Evolutionary conservation across 108 stramenopile species (phyloP), one percentile per base, ranked within the genome.

Genomic region (Halocafeteria seosinensis): DNA sequence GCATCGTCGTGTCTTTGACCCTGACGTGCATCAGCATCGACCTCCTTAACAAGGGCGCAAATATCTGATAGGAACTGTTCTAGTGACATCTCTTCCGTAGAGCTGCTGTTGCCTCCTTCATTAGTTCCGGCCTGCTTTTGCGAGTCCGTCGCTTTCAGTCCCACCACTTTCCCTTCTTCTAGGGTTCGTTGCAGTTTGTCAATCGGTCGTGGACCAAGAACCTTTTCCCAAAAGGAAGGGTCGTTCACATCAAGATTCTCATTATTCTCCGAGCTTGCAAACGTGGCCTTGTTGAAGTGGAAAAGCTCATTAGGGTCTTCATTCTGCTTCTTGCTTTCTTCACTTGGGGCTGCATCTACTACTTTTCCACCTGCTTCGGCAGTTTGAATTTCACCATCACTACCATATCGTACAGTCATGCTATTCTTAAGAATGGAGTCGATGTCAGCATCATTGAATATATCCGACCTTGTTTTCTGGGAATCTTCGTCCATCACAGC

Each of bases 211-310:
- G 42, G 42, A 3, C 75, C 75, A 2, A 76, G 70, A 12, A 76
- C 75, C 60, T 83, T 80, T 29, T 77, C 72, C 94, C 94, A 96
- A 72, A 95, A 96, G 23, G 88, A 84, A 5, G 91, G 90, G 68
- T 96, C 94, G 50, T 91, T 85, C 17, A 91, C 77, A 50, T 83
- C 84, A 33, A 86, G 64, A 36, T 88, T 88, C 30, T 70, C 73
- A 1, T 57, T 32, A 26, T 29, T 17, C 55, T 71, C 78, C 17
- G 83, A 86, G 27, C 87, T 78, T 11, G 71, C 75, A 73, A 96
- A 92, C 59, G 82, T 81, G 23, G 91, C 88, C 71, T 91, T 92
- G 8, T 85, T 85, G 71, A 92, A 96, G 31, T 65, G 25, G 24
- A 61, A 34, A 23, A 47, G 0, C n/a, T n/a, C n/a, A n/a, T n/a